A percentile compares a stretch with the other conserved stretches of the same genome.
Conservation (phyloP, 257 asterid species). For the Paraleonurus japonicus region DNA sequence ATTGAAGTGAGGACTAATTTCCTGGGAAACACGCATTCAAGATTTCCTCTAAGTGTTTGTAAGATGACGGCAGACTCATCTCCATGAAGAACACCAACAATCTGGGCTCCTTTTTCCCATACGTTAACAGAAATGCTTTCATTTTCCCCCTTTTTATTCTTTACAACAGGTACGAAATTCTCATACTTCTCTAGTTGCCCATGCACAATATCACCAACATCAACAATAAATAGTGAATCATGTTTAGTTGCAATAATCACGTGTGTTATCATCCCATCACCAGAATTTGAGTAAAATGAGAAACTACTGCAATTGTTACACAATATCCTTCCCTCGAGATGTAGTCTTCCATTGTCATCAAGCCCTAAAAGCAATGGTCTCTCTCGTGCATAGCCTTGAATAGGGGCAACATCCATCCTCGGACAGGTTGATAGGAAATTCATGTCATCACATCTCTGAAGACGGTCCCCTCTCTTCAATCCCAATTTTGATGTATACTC, state of each 20-base stretch:
- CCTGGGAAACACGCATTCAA: constrained; percentile 93
- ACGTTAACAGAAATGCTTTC: constrained; percentile 55
- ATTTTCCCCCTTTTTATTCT: constrained; percentile 51
- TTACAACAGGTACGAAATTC: constrained; percentile 63
- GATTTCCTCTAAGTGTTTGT: constrained; percentile 90
- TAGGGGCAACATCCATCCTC: constrained; percentile 63
- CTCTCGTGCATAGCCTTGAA: constrained; percentile 40
- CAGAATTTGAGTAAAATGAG: constrained; percentile 77
- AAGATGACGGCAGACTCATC: constrained; percentile 92
- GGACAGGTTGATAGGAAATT: constrained; percentile 70
- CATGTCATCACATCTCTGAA: constrained; percentile 64
- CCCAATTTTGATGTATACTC: constrained; percentile 62
- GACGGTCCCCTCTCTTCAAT: constrained; percentile 35
- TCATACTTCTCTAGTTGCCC: constrained; percentile 68
- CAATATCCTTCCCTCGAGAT: constrained; percentile 54
- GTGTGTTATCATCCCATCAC: constrained; percentile 64
- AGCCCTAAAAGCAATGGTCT: constrained; percentile 77
- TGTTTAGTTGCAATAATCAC: constrained; percentile 79
- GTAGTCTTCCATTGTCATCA: constrained; percentile 72
- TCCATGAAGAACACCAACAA: constrained; percentile 83
- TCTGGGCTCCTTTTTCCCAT: constrained; percentile 88
- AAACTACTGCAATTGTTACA: constrained; percentile 89
- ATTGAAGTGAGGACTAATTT: constrained; percentile 82
- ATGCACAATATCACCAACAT: constrained; percentile 59
- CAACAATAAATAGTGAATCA: constrained; percentile 75